Conservation (phyloP, 1,139 yeast genomes). For the Pneumocystis murina region DNA sequence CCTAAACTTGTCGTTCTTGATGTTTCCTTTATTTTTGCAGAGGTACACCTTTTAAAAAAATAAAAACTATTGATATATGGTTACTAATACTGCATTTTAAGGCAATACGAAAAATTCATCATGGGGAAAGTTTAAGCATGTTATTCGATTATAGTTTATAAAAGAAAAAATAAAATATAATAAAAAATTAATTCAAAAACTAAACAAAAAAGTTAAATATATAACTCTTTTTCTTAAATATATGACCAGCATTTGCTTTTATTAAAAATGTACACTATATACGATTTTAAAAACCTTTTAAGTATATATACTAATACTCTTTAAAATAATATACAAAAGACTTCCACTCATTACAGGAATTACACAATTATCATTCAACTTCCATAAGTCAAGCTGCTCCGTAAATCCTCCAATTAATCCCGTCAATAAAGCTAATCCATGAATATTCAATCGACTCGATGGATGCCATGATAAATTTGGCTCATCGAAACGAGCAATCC, state of each 20-base stretch:
- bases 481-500: slow-evolving; percentile 40
- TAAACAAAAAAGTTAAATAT: too few relatives aligned
- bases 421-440: slow-evolving; percentile 40
- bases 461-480: slow-evolving; percentile 40
- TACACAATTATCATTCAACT: slow-evolving; percentile 82
- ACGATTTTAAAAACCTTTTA: neutral
- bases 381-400: slow-evolving; percentile 61
- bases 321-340: slow-evolving; percentile 38
- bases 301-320: slow-evolving; percentile 7
- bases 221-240: too few relatives aligned
- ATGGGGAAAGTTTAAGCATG: slow-evolving; percentile 58
- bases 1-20: slow-evolving; percentile 71
- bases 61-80: too few relatives aligned
- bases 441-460: slow-evolving; percentile 41
- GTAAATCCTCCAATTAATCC: slow-evolving; percentile 77
- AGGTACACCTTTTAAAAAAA: slow-evolving; percentile 23
- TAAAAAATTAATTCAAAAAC: too few relatives aligned
- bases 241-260: too few relatives aligned
- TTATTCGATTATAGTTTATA: neutral
- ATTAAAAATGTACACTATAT: neutral
- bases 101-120: slow-evolving; percentile 85
- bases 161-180: neutral
- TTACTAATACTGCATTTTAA: neutral
- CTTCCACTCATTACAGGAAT: slow-evolving; percentile 74
- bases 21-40: slow-evolving; percentile 83